Evolutionary conservation across 2,329 filamentous ascomycete species (phyloP).

Genomic region (Bipolaris oryzae): DNA sequence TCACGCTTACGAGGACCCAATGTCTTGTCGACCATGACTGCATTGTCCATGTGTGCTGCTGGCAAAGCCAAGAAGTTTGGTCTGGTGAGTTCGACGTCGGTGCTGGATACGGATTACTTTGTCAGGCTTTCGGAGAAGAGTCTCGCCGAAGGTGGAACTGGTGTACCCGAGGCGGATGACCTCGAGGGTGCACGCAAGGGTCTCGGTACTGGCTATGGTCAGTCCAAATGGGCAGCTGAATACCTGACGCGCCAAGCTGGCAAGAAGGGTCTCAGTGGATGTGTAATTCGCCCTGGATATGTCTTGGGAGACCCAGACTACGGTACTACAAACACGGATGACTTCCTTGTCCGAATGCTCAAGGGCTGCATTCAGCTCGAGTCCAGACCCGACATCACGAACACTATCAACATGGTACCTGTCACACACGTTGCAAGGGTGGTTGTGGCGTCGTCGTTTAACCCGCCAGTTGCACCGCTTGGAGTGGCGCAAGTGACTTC

Average conservation of each 20-base stretch:
- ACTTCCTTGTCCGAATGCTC: slow-evolving; percentile 84
- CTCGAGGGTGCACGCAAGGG: slow-evolving; percentile 76
- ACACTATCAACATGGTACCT: slow-evolving; percentile 88
- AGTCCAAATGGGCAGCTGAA: slow-evolving; percentile 83
- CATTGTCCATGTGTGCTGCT: slow-evolving; percentile 74
- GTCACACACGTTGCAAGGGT: slow-evolving; percentile 83
- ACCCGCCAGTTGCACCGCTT: slow-evolving; percentile 61
- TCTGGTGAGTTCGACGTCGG: slow-evolving; percentile 83
- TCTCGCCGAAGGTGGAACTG: slow-evolving; percentile 64
- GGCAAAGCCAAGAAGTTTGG: slow-evolving; percentile 80
- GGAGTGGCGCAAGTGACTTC: slow-evolving; percentile 78
- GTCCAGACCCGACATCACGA: slow-evolving; percentile 75
- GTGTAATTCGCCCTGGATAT: slow-evolving; percentile 83
- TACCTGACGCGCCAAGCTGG: slow-evolving; percentile 80
- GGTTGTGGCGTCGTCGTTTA: slow-evolving; percentile 74
- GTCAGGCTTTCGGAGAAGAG: slow-evolving; percentile 72
- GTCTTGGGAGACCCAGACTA: slow-evolving; percentile 74
- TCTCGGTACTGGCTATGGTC: slow-evolving; percentile 86
- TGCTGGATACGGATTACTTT: slow-evolving; percentile 83
- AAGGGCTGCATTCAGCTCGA: slow-evolving; percentile 87
- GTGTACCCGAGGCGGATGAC: slow-evolving; percentile 77
- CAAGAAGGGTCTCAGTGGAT: slow-evolving; percentile 73
- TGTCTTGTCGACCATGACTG: slow-evolving; percentile 79
- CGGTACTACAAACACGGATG: slow-evolving; percentile 78
- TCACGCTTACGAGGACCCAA: slow-evolving; percentile 73